Base-by-base conservation (phyloP, 1,284 basidiomycete genomes). In the Sporisorium sorghi region DNA sequence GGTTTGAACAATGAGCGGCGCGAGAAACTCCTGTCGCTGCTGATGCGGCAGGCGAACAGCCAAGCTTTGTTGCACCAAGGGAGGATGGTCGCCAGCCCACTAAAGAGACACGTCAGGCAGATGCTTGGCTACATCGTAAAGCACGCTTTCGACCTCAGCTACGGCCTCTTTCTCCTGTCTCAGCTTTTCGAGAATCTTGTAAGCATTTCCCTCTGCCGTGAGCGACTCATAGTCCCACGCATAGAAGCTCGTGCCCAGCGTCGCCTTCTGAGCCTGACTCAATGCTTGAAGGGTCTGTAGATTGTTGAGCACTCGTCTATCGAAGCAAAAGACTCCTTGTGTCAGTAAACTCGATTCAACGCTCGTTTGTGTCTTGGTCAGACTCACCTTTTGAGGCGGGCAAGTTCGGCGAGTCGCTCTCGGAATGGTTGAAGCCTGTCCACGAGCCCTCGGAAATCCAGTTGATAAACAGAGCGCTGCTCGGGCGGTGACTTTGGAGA, bases 251-350 rank as follows among this genome's bases (percentile, higher is more conserved):
- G n/a, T 53, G 37, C n/a, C 5, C 3, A 68, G 46, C 2, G n/a
- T 40, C 0, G 5, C 32, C 2, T 21, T 19, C 46, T 68, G 58
- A 11, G 30, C 4, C 7, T 10, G 9, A 0, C 37, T 67, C 21
- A 68, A n/a, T n/a, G n/a, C n/a, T n/a, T n/a, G n/a, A n/a, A n/a
- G n/a, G n/a, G n/a, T n/a, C n/a, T n/a, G n/a, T n/a, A n/a, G n/a
- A n/a, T n/a, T n/a, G n/a, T n/a, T n/a, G n/a, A 61, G n/a, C 7
- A 50, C 54, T 54, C 58, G 39, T n/a, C 42, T 52, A 23, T n/a
- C 3, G 21, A 37, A 9, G 10, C 7, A 7, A 33, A 43, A n/a
- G 19, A n/a, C 35, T 9, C 28, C 5, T 30, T 37, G 2, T 5
- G 14, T 37, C 5, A 37, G 35, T 37, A 4, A 17, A 37, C 35